Conservation (phyloP, 2,329 filamentous ascomycete species). For the Pezicula radicicola region DNA sequence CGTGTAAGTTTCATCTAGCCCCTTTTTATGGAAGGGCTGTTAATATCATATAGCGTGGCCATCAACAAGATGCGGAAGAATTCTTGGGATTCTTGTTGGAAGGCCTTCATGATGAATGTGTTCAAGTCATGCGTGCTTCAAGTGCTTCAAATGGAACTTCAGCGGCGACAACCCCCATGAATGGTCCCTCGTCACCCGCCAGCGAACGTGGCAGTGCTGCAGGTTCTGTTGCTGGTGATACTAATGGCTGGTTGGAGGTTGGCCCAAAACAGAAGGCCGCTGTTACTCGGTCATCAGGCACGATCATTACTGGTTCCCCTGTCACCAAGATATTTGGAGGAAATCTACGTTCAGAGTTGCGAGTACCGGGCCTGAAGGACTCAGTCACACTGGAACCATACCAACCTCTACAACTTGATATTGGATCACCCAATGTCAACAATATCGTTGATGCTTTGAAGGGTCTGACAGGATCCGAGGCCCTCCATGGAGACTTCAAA, state of each 20-base stretch:
- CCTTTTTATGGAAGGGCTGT: conserved; percentile 13
- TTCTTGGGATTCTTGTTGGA: conserved; percentile 93
- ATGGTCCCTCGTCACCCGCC: conserved; percentile 37
- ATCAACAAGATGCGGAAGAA: conserved; percentile 97
- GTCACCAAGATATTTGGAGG: conserved; percentile 95
- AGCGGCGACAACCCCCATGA: conserved; percentile 39
- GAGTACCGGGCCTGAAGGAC: conserved; percentile 80
- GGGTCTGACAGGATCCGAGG: conserved; percentile 78
- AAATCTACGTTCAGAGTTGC: conserved; percentile 83
- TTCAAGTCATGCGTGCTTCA: conserved; percentile 59
- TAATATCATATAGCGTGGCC: conserved; percentile 63
- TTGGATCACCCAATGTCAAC: conserved; percentile 79
- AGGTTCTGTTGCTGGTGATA: conserved; percentile 34
- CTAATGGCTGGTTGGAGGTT: conserved; percentile 89
- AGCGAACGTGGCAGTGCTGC: conserved; percentile 33
- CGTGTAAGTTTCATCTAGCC: conserved; percentile 54
- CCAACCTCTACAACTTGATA: conserved; percentile 91
- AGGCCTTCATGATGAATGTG: conserved; percentile 89
- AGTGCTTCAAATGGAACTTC: conserved; percentile 31
- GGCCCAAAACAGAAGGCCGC: conserved; percentile 86
- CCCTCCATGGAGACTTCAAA: conserved; percentile 79
- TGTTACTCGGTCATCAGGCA: conserved; percentile 81
- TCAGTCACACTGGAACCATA: conserved; percentile 93
- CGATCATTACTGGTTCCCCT: conserved; percentile 72
- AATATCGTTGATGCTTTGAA: conserved; percentile 92